Evolutionary conservation across 2,329 filamentous ascomycete species (phyloP), one percentile per base, ranked within the genome.

Genomic region (Colletotrichum chrysophilum): DNA sequence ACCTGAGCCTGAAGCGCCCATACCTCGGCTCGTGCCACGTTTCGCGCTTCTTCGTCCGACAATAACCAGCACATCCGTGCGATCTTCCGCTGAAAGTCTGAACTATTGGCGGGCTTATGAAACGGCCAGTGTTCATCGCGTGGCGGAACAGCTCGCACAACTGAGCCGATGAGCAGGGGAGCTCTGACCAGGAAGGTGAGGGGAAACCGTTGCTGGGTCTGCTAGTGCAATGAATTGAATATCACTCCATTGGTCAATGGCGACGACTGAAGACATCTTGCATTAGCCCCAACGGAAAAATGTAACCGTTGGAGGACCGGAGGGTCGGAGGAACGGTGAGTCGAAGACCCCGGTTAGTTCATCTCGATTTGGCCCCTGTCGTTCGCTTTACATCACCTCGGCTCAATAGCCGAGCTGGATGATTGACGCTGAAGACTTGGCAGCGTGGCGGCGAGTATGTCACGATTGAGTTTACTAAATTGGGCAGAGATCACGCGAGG

Each of bases 1-100:
- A 16, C 4, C n/a, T 34, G 24, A 12, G 14, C 24, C 8, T 30
- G 7, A 34, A 60, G 43, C 34, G 52, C 66, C 66, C 34, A 16
- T 60, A 18, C 67, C 67, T 70, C 67, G 67, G 67, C 67, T 62
- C 24, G 26, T 61, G 16, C 67, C 55, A 52, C 24, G 66, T 68
- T 68, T 28, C 66, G 32, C 48, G 28, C n/a, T 3, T 24, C 34
- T 56, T 68, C 52, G 32, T 68, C 66, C 66, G 32, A 60, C n/a
- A 7, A 24, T 58, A 4, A n/a, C 66, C 30, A 60, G 66, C 52
- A 36, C 21, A 68, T 60, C 66, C 66, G n/a, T 60, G 52, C 32
- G 9, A 21, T 13, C 4, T 34, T 5, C 18, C n/a, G 32, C 58
- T 58, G 30, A 21, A 21, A 62, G 32, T 21, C 8, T 34, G n/a